phyloP scores from a whole-genome alignment of 768 basidiomycete species.

The Boletus rubropictus region DNA sequence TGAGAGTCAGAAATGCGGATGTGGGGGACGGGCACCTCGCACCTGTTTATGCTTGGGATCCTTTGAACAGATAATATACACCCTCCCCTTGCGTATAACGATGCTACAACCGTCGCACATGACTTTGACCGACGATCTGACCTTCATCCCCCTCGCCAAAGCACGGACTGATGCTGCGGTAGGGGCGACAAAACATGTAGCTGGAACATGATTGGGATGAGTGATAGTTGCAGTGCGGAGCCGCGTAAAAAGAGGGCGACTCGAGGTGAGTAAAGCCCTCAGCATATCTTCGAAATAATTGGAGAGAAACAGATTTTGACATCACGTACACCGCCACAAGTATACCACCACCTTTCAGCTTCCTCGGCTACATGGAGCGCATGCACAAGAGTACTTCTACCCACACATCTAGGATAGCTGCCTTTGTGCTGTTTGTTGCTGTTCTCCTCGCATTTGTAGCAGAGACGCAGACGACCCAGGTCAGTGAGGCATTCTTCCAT shows the following conservation, averaged over 20 bases:
- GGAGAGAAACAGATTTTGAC: no score
- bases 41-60: conserved; percentile 99
- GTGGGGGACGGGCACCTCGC: conserved; percentile 15
- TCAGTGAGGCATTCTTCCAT: conserved; percentile 25
- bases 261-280: conserved; percentile 57
- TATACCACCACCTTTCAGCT: neutral
- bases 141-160: conserved; percentile 85
- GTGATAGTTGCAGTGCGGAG: conserved; percentile 36
- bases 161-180: conserved; percentile 25
- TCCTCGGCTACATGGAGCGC: conserved; percentile 4
- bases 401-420: conserved; percentile 33
- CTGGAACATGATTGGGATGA: conserved; percentile 30
- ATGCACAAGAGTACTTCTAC: neutral
- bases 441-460: conserved; percentile 67
- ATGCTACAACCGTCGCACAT: conserved; percentile 93
- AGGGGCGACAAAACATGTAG: conserved; percentile 16
- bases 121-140: conserved; percentile 86
- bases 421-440: conserved; percentile 51
- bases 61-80: conserved; percentile 89
- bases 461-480: conserved; percentile 76
- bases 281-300: conserved; percentile 41
- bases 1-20: conserved; percentile 11
- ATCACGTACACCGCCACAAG: neutral
- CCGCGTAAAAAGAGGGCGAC: conserved; percentile 56
- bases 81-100: conserved; percentile 82